Percentiles rank a stretch among this genome's conserved stretches.
phyloP scores from a whole-genome alignment of 2,329 filamentous ascomycete genomes.

The Xylariaceae sp. region DNA sequence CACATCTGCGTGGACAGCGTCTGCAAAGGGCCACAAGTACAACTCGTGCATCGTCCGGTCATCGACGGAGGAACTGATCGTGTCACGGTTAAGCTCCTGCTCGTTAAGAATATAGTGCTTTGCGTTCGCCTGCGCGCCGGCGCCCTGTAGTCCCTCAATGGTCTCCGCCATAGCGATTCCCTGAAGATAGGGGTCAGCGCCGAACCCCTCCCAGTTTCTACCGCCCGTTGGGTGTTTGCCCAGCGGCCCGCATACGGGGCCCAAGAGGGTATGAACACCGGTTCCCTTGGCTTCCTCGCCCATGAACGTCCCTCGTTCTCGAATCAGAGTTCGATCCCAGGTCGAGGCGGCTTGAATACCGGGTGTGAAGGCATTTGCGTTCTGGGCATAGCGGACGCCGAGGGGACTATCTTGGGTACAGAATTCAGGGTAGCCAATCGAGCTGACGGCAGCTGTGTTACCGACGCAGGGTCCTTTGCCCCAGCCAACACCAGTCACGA shows the following conservation, averaged over 20 bases:
- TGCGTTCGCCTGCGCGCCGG: slow-evolving; percentile 48
- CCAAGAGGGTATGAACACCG: slow-evolving; percentile 70
- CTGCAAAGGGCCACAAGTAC: slow-evolving; percentile 64
- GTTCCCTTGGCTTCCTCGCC: slow-evolving; percentile 65
- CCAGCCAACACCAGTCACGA: slow-evolving; percentile 77
- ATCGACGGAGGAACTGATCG: slow-evolving; percentile 54
- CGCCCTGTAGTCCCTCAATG: slow-evolving; percentile 53
- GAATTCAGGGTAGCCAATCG: slow-evolving; percentile 63
- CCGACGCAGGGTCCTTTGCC: slow-evolving; percentile 65
- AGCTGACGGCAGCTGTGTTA: slow-evolving; percentile 53
- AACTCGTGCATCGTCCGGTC: slow-evolving; percentile 66
- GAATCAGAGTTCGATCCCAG: slow-evolving; percentile 73
- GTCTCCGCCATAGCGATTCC: slow-evolving; percentile 60
- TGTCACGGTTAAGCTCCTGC: slow-evolving; percentile 58
- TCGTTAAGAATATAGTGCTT: slow-evolving; percentile 67
- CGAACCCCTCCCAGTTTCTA: slow-evolving; percentile 81
- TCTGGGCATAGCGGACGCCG: slow-evolving; percentile 66
- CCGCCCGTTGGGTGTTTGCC: slow-evolving; percentile 70
- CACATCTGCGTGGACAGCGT: slow-evolving; percentile 62
- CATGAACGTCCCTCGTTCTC: slow-evolving; percentile 63
- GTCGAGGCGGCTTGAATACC: slow-evolving; percentile 75
- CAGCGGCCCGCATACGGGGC: slow-evolving; percentile 70
- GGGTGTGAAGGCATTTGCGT: slow-evolving; percentile 73
- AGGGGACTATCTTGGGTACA: slow-evolving; percentile 80
- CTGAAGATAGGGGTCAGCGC: slow-evolving; percentile 69